Evolutionary conservation across 148 eudicot genomes (phyloP), one percentile per base, ranked within the genome.

Genomic region (Vaccinium vitisidaea): DNA sequence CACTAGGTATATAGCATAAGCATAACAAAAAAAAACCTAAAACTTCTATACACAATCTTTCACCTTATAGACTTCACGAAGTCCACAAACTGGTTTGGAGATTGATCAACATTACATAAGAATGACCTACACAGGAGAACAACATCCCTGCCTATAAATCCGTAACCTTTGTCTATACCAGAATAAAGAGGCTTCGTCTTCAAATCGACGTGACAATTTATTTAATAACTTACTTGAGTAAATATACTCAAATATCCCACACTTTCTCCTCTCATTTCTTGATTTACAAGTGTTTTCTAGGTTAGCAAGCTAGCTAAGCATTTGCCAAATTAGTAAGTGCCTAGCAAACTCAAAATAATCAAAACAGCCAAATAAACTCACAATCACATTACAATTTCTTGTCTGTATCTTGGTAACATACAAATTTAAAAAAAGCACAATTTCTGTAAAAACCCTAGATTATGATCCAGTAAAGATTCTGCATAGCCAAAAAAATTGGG

Each of bases 381-480:
- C 75, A 49, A 83, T 39, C 59, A 43, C 7, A 16, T 4, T 18
- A 25, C 14, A 67, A 52, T 50, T 21, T 69, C 11, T 19, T 36
- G 18, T 59, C 74, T 23, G 63, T 9, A 65, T 2, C 36, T 46
- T 9, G 50, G 1, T 3, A 82, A 49, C 50, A 80, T 43, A 30
- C 50, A 16, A 25, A 49, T 1, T 46, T 39, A 79, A 61, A 7
- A 73, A 54, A 74, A 21, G 36, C 58, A 52, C 25, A 75, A 36
- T 56, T 76, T 27, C 49, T 58, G 18, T 16, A 76, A 18, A 7
- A 83, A 48, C 58, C 81, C 56, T 46, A 76, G 65, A 75, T 1
- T 18, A 21, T 83, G 80, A 56, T 52, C 84, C 49, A 27, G 30
- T 6, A 69, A 81, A 19, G 25, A 82, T 65, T 49, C n/a, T 58